Conservation (phyloP, 2,329 filamentous ascomycete genomes). For the Dothideomycetidae sp. region DNA sequence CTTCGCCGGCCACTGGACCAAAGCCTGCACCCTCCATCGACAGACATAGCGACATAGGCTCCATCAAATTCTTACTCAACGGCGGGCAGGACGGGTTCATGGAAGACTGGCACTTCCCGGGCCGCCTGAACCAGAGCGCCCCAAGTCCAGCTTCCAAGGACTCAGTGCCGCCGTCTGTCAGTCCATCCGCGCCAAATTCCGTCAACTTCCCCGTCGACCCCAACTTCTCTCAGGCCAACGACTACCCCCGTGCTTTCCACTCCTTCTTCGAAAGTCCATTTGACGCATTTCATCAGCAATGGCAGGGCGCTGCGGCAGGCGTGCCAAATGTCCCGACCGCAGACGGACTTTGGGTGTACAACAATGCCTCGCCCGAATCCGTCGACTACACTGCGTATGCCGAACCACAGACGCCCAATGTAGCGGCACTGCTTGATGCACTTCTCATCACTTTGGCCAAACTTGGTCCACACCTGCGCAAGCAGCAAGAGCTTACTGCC, state of each 20-base stretch:
- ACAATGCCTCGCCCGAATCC: constrained; percentile 6
- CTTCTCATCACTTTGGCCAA: constrained; percentile 6
- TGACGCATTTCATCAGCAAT: constrained; percentile 7
- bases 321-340: constrained; percentile 1
- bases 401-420: constrained; percentile 6
- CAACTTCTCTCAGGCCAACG: constrained; percentile 1
- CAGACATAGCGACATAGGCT: constrained; percentile 5
- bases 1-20: constrained; percentile 1
- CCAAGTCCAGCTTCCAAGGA: constrained; percentile 7
- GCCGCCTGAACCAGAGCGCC: constrained; percentile 3
- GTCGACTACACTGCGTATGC: constrained; percentile 7
- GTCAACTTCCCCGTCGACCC: constrained; percentile 5
- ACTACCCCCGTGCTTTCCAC: constrained; percentile 1
- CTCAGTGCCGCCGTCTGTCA: background rate
- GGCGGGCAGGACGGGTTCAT: constrained; percentile 8
- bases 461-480: constrained; percentile 3
- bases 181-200: background rate
- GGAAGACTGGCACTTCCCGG: constrained; percentile 9
- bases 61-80: constrained; percentile 9
- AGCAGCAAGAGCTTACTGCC: constrained; percentile 6
- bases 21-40: constrained; percentile 5
- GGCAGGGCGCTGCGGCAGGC: constrained; percentile 7
- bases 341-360: constrained; percentile 5
- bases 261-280: constrained; percentile 8
- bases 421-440: constrained; percentile 4